Base-by-base conservation (phyloP, 352 stramenopile genomes). In the Phytopythium kandeliae region DNA sequence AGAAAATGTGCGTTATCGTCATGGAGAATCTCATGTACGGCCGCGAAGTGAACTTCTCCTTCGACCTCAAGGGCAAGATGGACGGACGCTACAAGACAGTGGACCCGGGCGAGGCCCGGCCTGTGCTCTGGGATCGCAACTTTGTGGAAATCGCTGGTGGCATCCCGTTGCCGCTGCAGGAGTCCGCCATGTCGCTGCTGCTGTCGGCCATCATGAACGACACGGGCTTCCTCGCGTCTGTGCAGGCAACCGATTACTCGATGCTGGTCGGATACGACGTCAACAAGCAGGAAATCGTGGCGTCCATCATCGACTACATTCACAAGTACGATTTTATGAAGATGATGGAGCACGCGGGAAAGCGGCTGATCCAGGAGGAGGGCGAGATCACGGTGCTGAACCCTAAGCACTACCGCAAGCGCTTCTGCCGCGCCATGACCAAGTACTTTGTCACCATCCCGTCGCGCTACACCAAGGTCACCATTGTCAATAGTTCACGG, bases 321-420 rank as follows among this genome's bases (percentile, higher is more conserved):
- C 81, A 92, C 66, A 93, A 95, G 59, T 95, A 95, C 48, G 85
- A 93, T 41, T 90, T 95, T 42, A 80, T 93, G 73, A 95, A 95
- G 57, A 92, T 92, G 74, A 85, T 95, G 35, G 85, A 95, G 56
- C 83, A 95, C 58, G 80, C 83, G 4, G 80, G 85, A 12, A 95
- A 95, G 55, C 73, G 83, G n/a, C 34, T 95, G 33, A 92, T 93
- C 28, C 85, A 95, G 57, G 85, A 93, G 36, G 85, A 95, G 70
- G 80, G 81, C 28, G 85, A 95, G 51, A 95, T 95, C 56, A 95
- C 85, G 0, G 81, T 95, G 31, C 57, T 93, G 19, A 92, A 93
- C 43, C 85, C 85, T 21, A 88, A 87, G 46, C 82, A 95, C 60
- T 95, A 95, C 55, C 78, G 82, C 40, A 86, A 86, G 48, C 82